Evolutionary conservation across 208 protist species (phyloP), one percentile per base, ranked within the genome.

Genomic region (Phytomonas sp.): DNA sequence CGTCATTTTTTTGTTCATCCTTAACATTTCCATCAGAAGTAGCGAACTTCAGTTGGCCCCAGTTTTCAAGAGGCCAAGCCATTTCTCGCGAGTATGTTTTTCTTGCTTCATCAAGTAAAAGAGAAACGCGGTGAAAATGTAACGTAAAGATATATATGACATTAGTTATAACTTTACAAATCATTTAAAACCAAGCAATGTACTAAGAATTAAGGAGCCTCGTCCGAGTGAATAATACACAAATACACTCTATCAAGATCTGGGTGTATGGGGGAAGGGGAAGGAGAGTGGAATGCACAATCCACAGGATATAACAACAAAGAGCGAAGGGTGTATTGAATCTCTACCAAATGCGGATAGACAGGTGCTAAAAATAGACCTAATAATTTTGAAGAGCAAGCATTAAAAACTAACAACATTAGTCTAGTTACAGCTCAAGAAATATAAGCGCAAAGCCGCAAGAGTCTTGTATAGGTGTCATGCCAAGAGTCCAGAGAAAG

Each of bases 61-160:
- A 95, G 74, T 95, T 95, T 68, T 95, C 89, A 34, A 90, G 34
- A 0, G 85, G 80, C 26, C 82, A 74, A 9, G 69, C 67, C 79
- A 83, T 83, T 33, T 29, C 28, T 9, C 29, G 62, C 7, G 62
- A 68, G 34, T 72, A 29, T 60, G 11, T 71, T 29, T 9, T 72
- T 40, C 37, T 51, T 71, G 36, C 36, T 51, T 51, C 13, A 15
- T 15, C 13, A 51, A 17, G 13, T 6, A 17, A 2, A 51, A 51
- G 20, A 17, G 20, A 51, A 51, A 51, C 2, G 40, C 4, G 9
- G 36, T 23, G 20, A 20, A 51, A 51, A 4, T n/a, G n/a, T n/a
- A n/a, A 59, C 8, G 69, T 60, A 28, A 79, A 75, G 68, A 79
- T 20, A 51, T 20, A 17, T 15, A 51, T 17, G 20, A 51, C 13